Evolutionary conservation across 768 basidiomycete species (phyloP).

Genomic region (Suillus weaverae): DNA sequence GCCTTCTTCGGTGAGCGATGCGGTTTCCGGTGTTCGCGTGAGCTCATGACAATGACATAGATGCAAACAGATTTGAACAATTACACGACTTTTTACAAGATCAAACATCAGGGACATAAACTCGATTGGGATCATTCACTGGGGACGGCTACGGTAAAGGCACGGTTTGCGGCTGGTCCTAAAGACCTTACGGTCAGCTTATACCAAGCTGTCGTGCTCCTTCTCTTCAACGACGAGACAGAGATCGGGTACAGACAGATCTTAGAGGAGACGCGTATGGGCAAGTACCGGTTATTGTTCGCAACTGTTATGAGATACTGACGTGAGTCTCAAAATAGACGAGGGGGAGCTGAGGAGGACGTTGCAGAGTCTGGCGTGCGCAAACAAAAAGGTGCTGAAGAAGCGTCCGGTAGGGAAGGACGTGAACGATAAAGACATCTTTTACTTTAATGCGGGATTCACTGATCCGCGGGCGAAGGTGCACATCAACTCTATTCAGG

Average conservation of each 20-base stretch:
- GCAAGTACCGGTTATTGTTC: slow-evolving; percentile 42
- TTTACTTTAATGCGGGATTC: slow-evolving; percentile 82
- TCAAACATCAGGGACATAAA: slow-evolving; percentile 71
- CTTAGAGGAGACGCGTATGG: slow-evolving; percentile 63
- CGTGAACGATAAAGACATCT: slow-evolving; percentile 77
- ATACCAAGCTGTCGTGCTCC: slow-evolving; percentile 84
- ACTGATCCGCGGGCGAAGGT: slow-evolving; percentile 75
- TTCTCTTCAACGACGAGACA: slow-evolving; percentile 76
- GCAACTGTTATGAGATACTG: slow-evolving; percentile 1
- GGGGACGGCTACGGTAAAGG: slow-evolving; percentile 77
- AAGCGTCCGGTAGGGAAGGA: slow-evolving; percentile 81
- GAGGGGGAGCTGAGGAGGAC: slow-evolving; percentile 75
- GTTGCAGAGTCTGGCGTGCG: slow-evolving; percentile 90
- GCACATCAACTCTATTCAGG: slow-evolving; percentile 95
- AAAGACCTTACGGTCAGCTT: slow-evolving; percentile 92
- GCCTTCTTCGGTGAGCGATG: slow-evolving; percentile 47
- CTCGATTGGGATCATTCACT: slow-evolving; percentile 88
- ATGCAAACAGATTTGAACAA: slow-evolving; percentile 70
- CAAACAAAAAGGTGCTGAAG: slow-evolving; percentile 82
- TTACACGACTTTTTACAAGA: slow-evolving; percentile 74
- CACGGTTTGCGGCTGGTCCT: slow-evolving; percentile 59
- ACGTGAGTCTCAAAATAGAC: slow-evolving; percentile 42
- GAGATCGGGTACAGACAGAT: slow-evolving; percentile 70
- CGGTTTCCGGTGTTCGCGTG: not conserved
- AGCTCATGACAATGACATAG: slow-evolving; percentile 34